Conservation (phyloP, 1,284 basidiomycete genomes). For the Fomitiporia mediterranea region DNA sequence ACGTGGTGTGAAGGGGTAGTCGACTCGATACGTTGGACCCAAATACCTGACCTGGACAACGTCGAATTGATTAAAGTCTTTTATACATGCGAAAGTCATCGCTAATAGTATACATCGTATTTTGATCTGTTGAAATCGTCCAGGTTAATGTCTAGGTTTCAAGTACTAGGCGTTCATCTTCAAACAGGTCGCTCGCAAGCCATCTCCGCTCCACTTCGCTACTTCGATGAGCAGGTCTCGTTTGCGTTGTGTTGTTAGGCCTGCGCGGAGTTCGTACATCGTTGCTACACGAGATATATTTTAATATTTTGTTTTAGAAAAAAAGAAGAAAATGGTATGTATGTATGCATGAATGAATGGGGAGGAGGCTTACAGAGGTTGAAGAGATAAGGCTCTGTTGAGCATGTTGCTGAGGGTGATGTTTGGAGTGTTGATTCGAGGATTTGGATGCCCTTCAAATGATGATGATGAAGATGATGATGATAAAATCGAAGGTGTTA, state of each 20-base stretch:
- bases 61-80: no score
- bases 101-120: no score
- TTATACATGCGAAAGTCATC: no score
- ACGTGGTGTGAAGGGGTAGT: no score
- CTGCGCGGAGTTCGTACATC: conserved; percentile 71
- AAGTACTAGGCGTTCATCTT: conserved; percentile 56
- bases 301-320: conserved; percentile 7
- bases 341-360: no score
- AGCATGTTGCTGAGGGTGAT: conserved; percentile 63
- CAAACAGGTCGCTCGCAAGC: conserved; percentile 68
- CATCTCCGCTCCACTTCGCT: conserved; percentile 79
- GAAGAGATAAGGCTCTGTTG: conserved; percentile 76
- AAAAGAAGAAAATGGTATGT: no score
- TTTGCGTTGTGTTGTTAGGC: conserved; percentile 66
- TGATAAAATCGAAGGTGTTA: neutral
- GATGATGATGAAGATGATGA: neutral
- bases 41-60: no score
- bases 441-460: conserved; percentile 49
- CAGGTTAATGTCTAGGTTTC: no score
- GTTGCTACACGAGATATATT: conserved; percentile 48
- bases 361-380: conserved; percentile 63
- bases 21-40: no score
- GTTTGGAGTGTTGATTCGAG: conserved; percentile 56
- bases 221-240: conserved; percentile 66
- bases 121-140: no score